phyloP scores from a whole-genome alignment of 257 asterid species.

The Jacaranda mimosifolia region DNA sequence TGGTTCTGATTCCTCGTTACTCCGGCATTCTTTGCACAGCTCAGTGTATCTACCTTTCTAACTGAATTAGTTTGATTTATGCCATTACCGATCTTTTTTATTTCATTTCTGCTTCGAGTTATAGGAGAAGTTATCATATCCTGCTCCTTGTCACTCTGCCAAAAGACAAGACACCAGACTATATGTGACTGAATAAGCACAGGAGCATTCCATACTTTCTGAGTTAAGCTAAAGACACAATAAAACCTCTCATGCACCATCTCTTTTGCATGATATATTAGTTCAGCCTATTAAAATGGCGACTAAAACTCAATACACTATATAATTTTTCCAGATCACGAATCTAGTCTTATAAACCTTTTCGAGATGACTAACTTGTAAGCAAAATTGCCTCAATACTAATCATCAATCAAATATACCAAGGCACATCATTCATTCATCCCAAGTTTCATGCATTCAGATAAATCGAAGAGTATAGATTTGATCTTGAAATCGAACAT shows the following conservation, averaged over 20 bases:
- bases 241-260: slow-evolving; percentile 14
- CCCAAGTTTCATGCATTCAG: not conserved
- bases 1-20: slow-evolving; percentile 37
- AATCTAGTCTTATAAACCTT: not conserved
- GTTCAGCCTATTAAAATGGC: not conserved
- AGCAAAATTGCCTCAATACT: slow-evolving; percentile 1
- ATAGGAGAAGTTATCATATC: slow-evolving; percentile 30
- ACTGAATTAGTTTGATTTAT: slow-evolving; percentile 41
- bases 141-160: slow-evolving; percentile 61
- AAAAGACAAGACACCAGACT: slow-evolving; percentile 29
- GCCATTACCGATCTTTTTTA: slow-evolving; percentile 43
- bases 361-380: slow-evolving; percentile 1
- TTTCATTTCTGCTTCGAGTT: slow-evolving; percentile 44
- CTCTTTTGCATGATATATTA: not conserved
- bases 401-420: slow-evolving; percentile 2
- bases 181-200: slow-evolving; percentile 15
- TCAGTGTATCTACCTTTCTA: slow-evolving; percentile 47
- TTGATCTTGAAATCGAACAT: slow-evolving; percentile 20
- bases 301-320: slow-evolving; percentile 10
- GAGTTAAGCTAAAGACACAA: slow-evolving; percentile 17
- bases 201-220: not conserved
- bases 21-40: slow-evolving; percentile 45
- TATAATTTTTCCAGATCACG: not conserved
- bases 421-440: not conserved
- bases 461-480: not conserved